A percentile compares a stretch with the other conserved stretches of the same genome.
Conservation (phyloP, 176 grass and related monocot genomes). For the Aegilops bicornis region DNA sequence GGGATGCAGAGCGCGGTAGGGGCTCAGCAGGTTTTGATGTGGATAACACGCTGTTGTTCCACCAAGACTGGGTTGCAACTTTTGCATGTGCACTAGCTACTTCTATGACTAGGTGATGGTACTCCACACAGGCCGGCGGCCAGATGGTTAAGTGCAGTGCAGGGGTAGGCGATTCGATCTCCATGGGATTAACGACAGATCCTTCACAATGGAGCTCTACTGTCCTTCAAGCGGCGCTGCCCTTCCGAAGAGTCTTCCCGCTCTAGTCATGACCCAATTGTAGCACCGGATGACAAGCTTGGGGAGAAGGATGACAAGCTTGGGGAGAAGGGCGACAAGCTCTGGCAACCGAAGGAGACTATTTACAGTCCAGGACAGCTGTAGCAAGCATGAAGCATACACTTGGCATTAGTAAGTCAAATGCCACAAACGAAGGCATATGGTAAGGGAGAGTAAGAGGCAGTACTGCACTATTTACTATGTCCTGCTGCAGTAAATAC, state of each 20-base stretch:
- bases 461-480: background rate
- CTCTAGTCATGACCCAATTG: background rate
- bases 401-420: background rate
- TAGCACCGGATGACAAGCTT: too few relatives aligned
- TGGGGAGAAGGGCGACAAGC: background rate
- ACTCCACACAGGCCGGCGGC: background rate
- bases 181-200: too few relatives aligned
- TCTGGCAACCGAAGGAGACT: background rate
- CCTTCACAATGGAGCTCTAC: background rate
- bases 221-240: background rate
- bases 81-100: background rate
- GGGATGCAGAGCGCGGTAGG: background rate
- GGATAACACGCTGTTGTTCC: background rate
- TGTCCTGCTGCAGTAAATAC: background rate
- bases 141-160: background rate
- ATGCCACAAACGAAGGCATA: background rate
- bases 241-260: background rate
- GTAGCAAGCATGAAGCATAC: background rate
- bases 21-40: background rate
- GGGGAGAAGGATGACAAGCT: background rate
- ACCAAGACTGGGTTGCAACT: background rate
- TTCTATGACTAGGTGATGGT: background rate
- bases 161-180: too few relatives aligned
- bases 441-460: background rate
- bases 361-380: background rate